phyloP scores from a whole-genome alignment of 225 moss, liverwort and hornwort species.

The Straminergon stramineum region DNA sequence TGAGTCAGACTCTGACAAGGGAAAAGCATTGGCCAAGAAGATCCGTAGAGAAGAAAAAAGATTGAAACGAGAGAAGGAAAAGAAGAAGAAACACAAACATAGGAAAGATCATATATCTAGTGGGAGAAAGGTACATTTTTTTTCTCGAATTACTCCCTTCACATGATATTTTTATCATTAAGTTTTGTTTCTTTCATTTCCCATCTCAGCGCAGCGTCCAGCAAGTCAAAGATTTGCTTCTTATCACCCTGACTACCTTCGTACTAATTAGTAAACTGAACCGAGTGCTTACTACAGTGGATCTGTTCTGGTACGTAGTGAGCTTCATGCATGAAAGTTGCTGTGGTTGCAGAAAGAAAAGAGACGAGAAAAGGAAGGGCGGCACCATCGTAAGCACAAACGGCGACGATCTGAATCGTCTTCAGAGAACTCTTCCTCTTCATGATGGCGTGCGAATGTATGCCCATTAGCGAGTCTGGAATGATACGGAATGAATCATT shows the following conservation, averaged over 20 bases:
- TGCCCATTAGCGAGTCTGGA: not conserved
- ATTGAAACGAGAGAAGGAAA: conserved; percentile 42
- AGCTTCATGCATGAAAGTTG: not conserved
- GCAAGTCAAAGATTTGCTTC: not conserved
- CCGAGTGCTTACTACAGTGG: not conserved
- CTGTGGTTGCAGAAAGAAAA: conserved; percentile 36
- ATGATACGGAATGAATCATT: not conserved
- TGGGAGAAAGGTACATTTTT: conserved; percentile 16
- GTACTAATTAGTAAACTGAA: not conserved
- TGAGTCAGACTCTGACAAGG: conserved; percentile 31
- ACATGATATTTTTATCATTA: not conserved
- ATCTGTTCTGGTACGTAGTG: not conserved
- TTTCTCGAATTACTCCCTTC: not conserved
- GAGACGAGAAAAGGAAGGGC: conserved; percentile 36
- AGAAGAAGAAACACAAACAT: conserved; percentile 37
- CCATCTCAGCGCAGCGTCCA: not conserved
- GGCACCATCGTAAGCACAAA: conserved; percentile 28
- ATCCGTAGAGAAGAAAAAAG: conserved; percentile 44
- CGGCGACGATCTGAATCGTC: conserved; percentile 18
- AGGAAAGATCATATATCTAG: conserved; percentile 17
- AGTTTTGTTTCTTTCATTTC: not conserved
- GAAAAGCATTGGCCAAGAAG: conserved; percentile 29
- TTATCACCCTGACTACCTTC: not conserved
- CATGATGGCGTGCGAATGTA: not conserved
- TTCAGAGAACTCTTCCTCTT: conserved; percentile 14